Evolutionary conservation across 306 rosid species (phyloP).

Genomic region (Fragaria nilgerrensis): DNA sequence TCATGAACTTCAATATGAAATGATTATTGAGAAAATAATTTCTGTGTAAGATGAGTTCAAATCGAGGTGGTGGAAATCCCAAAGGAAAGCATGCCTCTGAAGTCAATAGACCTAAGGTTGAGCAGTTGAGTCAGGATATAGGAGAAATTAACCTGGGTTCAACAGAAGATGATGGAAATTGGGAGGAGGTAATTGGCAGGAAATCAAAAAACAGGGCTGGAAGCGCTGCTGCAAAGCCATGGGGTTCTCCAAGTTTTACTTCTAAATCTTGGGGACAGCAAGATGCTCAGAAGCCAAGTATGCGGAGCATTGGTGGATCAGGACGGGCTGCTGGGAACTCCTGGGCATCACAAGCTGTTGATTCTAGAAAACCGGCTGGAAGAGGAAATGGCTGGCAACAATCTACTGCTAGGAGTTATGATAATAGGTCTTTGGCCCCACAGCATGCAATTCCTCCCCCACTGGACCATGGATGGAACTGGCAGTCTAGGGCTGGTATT

Average conservation of each 20-base stretch:
- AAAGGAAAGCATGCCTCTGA: conserved; percentile 38
- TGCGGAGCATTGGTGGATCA: background rate
- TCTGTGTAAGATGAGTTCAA: conserved; percentile 41
- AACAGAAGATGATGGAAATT: conserved; percentile 49
- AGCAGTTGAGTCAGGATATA: conserved; percentile 49
- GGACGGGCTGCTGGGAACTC: conserved; percentile 11
- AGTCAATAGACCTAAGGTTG: conserved; percentile 26
- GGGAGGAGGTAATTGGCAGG: conserved; percentile 67
- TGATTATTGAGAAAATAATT: background rate
- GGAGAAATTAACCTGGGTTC: conserved; percentile 43
- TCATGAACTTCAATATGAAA: background rate
- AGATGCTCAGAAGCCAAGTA: conserved; percentile 14
- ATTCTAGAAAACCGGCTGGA: conserved; percentile 41
- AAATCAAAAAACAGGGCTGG: conserved; percentile 75
- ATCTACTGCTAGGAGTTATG: conserved; percentile 28
- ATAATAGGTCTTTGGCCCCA: conserved; percentile 23
- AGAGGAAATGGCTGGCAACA: conserved; percentile 50
- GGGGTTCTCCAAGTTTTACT: conserved; percentile 17
- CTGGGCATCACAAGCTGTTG: conserved; percentile 36
- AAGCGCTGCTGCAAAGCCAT: conserved; percentile 47
- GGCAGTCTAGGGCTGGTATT: conserved; percentile 52
- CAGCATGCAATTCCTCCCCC: conserved; percentile 55
- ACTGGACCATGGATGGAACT: conserved; percentile 76
- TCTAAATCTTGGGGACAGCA: conserved; percentile 10
- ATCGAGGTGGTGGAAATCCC: conserved; percentile 46